A percentile compares a stretch with the other conserved stretches of the same genome.
phyloP scores from a whole-genome alignment of 257 asterid species.

The Primulina tabacum region DNA sequence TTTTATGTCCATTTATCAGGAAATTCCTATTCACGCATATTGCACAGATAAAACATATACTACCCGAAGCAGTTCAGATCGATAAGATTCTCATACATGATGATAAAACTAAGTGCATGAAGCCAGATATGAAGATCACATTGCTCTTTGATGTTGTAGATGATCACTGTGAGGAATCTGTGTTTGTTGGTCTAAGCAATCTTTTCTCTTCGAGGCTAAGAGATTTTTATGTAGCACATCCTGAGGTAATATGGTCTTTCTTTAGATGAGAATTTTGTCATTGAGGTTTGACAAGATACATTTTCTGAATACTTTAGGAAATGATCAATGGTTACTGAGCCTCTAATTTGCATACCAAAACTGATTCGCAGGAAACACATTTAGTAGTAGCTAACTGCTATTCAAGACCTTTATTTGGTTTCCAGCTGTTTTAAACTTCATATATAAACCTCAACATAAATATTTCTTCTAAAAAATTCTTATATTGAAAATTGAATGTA shows the following conservation, averaged over 20 bases:
- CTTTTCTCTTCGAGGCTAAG: constrained; percentile 66
- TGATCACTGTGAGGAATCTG: constrained; percentile 52
- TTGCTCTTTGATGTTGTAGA: constrained; percentile 60
- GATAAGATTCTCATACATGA: constrained; percentile 72
- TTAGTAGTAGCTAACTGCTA: neutral
- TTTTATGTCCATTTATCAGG: constrained; percentile 39
- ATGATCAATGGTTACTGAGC: neutral
- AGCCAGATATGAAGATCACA: constrained; percentile 49
- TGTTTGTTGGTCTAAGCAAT: constrained; percentile 55
- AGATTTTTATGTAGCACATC: constrained; percentile 38
- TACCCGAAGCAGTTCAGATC: constrained; percentile 78
- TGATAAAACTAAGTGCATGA: constrained; percentile 65
- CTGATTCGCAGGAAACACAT: neutral
- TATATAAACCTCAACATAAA: neutral
- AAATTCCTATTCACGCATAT: constrained; percentile 55
- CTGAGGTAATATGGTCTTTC: constrained; percentile 49
- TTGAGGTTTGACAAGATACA: constrained; percentile 4
- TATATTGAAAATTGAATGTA: constrained; percentile 7
- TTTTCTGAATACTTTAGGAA: neutral
- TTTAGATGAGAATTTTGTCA: constrained; percentile 17
- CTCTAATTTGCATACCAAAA: neutral
- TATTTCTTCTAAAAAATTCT: neutral
- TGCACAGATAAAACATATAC: constrained; percentile 67
- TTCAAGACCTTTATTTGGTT: neutral
- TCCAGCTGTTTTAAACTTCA: neutral